Evolutionary conservation across 2,329 filamentous ascomycete genomes (phyloP), one percentile per base, ranked within the genome.

Genomic region (Curvularia sp.): DNA sequence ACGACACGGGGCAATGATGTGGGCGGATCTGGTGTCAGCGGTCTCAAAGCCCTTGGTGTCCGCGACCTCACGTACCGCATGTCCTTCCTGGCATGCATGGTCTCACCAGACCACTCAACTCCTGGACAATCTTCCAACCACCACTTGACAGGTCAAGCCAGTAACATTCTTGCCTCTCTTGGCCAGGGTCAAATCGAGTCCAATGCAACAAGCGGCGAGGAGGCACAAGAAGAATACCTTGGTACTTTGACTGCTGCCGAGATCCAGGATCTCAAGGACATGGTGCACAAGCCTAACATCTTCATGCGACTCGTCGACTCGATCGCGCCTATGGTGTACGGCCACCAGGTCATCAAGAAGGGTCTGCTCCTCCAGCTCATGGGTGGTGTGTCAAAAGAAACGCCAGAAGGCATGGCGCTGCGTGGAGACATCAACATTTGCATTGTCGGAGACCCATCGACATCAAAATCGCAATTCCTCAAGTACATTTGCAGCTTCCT

Each of bases 341-440:
- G 95, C 13, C 95, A 99, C 74, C 92, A 95, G 61, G 92, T 97
- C 56, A 94, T 99, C 73, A 99, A 99, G 81, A 99, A 99, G 78
- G 95, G 95, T 28, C 82, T 99, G 23, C 85, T 99, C 7, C 83
- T 99, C 41, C 95, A 99, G 77, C 84, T 99, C 46, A 92, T 99
- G 86, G 92, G 93, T n/a, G 95, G 95, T 81, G 92, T 99, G 2
- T 88, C 88, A 79, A 99, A 99, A 78, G 86, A 86, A 21, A 99
- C 95, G 0, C 86, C 92, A 0, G 95, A 99, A 79, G 94, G 92
- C 61, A 97, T 99, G 92, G 88, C 93, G 63, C 84, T 99, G 42
- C 89, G 95, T 84, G 95, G 95, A 67, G 95, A 99, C 74, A 93
- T 99, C 82, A 99, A 99, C 80, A 96, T 99, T 62, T 99, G 95